These are phyloP conservation scores for Aureobasidium musti DNA, from an alignment of 2,329 filamentous ascomycete genomes.

Conservation along the genomic window DNA sequence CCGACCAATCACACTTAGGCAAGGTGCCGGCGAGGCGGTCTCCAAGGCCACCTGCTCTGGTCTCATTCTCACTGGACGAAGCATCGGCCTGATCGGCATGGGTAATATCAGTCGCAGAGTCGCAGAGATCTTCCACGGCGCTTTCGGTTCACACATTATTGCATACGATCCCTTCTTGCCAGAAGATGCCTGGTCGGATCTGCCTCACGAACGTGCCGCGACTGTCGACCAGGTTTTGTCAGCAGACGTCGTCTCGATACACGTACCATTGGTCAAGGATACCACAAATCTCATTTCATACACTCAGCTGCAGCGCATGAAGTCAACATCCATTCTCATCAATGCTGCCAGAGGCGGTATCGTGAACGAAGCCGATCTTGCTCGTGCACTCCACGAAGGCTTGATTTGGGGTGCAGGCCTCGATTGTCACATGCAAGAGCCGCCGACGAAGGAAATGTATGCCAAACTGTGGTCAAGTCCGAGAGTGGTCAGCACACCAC, in stretches of 20 bases:
- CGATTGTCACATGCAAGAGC: slow-evolving; percentile 40
- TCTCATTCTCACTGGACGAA: slow-evolving; percentile 41
- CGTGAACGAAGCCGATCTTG: slow-evolving; percentile 40
- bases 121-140: slow-evolving; percentile 43
- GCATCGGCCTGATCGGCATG: slow-evolving; percentile 46
- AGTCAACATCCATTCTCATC: slow-evolving; percentile 39
- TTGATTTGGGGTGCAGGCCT: slow-evolving; percentile 41
- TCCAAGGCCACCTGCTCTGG: slow-evolving; percentile 50
- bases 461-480: slow-evolving; percentile 35
- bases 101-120: slow-evolving; percentile 43
- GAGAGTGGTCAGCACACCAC: slow-evolving; percentile 47
- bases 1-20: slow-evolving; percentile 37
- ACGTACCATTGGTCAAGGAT: slow-evolving; percentile 39
- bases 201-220: slow-evolving; percentile 37
- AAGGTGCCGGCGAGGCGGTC: slow-evolving; percentile 36
- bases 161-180: slow-evolving; percentile 43
- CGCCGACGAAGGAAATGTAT: slow-evolving; percentile 38
- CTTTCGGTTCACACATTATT: slow-evolving; percentile 39
- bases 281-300: slow-evolving; percentile 41
- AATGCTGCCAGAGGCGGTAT: slow-evolving; percentile 43
- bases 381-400: slow-evolving; percentile 35
- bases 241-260: slow-evolving; percentile 43
- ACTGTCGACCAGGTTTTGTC: slow-evolving; percentile 39
- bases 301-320: slow-evolving; percentile 38
- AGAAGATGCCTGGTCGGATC: slow-evolving; percentile 35